Percentiles rank a stretch among this genome's conserved stretches.
phyloP scores from a whole-genome alignment of 1,284 basidiomycete species.

The Mycena citricolor region DNA sequence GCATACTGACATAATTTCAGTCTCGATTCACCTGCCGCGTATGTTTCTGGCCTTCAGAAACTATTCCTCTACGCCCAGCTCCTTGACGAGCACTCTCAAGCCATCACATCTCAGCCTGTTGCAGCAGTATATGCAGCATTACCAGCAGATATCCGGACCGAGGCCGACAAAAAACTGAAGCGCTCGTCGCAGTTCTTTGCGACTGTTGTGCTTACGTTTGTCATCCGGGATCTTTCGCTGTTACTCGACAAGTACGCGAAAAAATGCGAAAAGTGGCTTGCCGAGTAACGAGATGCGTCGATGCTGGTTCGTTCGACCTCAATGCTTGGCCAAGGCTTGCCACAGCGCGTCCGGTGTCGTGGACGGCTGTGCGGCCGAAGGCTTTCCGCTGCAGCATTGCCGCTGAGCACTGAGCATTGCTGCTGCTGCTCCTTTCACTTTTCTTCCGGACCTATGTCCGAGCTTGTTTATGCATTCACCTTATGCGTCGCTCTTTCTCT shows the following conservation, averaged over 20 bases:
- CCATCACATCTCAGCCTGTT: conserved; percentile 61
- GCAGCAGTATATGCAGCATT: conserved; percentile 74
- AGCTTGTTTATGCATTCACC: conserved; percentile 25
- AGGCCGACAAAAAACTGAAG: conserved; percentile 75
- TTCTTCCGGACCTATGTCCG: conserved; percentile 4
- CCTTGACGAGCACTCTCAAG: conserved; percentile 85
- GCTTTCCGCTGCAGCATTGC: conserved; percentile 5
- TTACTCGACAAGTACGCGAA: conserved; percentile 91
- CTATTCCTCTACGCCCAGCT: conserved; percentile 78
- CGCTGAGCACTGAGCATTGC: conserved; percentile 5
- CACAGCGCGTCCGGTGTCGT: neutral
- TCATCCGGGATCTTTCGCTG: conserved; percentile 81
- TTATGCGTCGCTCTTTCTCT: conserved; percentile 28
- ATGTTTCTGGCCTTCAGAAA: conserved; percentile 77
- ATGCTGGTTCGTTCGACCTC: conserved; percentile 1
- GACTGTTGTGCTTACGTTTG: conserved; percentile 86
- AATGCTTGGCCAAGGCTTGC: too few relatives aligned
- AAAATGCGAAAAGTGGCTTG: conserved; percentile 86
- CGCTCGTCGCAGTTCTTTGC: conserved; percentile 90
- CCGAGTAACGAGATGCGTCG: conserved; percentile 46
- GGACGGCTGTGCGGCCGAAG: neutral
- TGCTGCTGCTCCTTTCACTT: conserved; percentile 6
- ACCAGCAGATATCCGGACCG: conserved; percentile 57
- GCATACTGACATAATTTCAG: conserved; percentile 40
- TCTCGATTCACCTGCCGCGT: conserved; percentile 84